Percentiles rank a stretch among this genome's conserved stretches.
These are phyloP conservation scores for Trypanosoma conorhini DNA, from an alignment of 208 protist genomes.

Conservation along the genomic window DNA sequence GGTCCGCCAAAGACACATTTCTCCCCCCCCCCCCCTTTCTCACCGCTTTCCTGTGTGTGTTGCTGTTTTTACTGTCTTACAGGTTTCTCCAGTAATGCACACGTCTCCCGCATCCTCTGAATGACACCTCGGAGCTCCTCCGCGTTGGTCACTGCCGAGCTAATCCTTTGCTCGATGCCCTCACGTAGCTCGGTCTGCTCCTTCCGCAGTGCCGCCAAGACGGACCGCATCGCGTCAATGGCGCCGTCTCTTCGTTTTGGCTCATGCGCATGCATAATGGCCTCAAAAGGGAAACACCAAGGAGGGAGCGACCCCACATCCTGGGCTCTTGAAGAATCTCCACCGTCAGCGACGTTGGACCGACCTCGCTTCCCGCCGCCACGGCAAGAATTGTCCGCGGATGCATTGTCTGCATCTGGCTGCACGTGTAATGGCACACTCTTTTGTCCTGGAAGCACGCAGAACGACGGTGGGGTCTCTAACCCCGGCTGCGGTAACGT, in stretches of 20 bases:
- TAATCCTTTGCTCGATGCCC: slow-evolving; percentile 36
- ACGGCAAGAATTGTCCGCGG: not conserved
- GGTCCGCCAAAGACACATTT: not conserved
- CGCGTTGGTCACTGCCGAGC: slow-evolving; percentile 30
- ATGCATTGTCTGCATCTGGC: not conserved
- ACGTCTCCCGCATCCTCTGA: slow-evolving; percentile 34
- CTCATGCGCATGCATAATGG: slow-evolving; percentile 30
- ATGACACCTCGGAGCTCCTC: slow-evolving; percentile 39
- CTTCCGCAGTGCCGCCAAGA: slow-evolving; percentile 39
- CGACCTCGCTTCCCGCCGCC: not conserved
- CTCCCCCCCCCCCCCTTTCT: not conserved
- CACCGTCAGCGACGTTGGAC: not conserved
- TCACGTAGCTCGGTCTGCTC: slow-evolving; percentile 49
- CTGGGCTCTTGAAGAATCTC: not conserved
- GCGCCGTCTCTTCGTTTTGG: slow-evolving; percentile 16
- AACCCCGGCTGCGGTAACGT: slow-evolving; percentile 22
- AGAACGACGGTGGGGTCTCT: slow-evolving; percentile 16
- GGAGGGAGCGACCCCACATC: slow-evolving; percentile 5
- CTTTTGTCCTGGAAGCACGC: slow-evolving; percentile 13
- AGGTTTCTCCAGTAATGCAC: slow-evolving; percentile 29
- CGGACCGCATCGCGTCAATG: slow-evolving; percentile 30
- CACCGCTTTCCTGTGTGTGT: no score
- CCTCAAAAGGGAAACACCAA: slow-evolving; percentile 35
- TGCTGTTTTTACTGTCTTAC: slow-evolving; percentile 9
- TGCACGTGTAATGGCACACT: not conserved